phyloP scores from a whole-genome alignment of 1,139 yeast genomes.

The Saccharomyces hybrid region DNA sequence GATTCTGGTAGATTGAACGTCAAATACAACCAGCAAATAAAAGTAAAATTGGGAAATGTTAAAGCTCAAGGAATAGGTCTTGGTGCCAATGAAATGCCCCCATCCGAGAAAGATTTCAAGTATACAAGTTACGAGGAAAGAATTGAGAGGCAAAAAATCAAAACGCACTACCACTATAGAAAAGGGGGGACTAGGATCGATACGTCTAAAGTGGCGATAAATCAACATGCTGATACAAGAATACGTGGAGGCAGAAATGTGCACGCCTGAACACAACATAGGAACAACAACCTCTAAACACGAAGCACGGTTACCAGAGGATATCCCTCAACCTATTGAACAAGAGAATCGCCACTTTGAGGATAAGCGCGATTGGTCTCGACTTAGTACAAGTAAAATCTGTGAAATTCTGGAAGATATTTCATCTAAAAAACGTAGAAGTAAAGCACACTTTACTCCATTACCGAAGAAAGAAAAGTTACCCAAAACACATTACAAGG shows the following conservation, averaged over 20 bases:
- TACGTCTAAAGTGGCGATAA: too few relatives aligned
- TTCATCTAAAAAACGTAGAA: background rate
- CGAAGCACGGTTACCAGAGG: background rate
- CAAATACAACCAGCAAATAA: background rate
- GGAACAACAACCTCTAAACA: background rate
- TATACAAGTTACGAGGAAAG: background rate
- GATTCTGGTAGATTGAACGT: background rate
- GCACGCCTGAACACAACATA: background rate
- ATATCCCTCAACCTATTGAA: background rate
- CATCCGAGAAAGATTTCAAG: background rate
- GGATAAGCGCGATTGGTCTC: background rate
- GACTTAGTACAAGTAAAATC: background rate
- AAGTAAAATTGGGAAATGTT: background rate
- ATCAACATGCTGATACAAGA: background rate
- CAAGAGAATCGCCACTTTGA: background rate
- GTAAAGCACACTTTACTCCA: background rate
- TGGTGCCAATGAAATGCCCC: background rate
- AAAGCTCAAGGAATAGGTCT: background rate
- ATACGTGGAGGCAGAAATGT: background rate
- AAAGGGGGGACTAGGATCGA: background rate
- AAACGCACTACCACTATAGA: background rate
- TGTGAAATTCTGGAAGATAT: background rate
- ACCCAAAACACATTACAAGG: too few relatives aligned
- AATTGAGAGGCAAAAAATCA: background rate
- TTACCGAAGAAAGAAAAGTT: background rate